Base-by-base conservation (phyloP, 2,329 filamentous ascomycete species). In the Monilinia laxa region DNA sequence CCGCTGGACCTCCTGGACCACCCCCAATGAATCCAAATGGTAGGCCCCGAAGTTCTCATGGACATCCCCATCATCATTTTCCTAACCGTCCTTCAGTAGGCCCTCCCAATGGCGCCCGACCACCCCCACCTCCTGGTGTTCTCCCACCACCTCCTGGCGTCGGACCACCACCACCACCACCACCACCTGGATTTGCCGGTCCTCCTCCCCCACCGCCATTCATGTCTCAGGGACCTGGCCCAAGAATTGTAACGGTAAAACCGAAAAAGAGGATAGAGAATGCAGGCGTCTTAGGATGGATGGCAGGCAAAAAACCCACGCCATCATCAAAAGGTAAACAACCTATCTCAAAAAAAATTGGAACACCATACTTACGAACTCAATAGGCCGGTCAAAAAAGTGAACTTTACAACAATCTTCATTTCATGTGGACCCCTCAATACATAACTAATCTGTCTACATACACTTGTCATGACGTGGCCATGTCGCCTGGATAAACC, bases 321-420 rank as follows among this genome's bases (percentile, higher is more conserved):
- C 63, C 72, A 67, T 73, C 73, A 68, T 72, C 71, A 69, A 75
- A 74, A 72, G 70, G 74, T 72, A 68, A 55, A 25, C 14, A 70
- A 35, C 28, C 20, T 53, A 57, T 45, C 54, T 23, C 28, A n/a
- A n/a, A n/a, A n/a, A n/a, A n/a, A n/a, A n/a, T n/a, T 28, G 28
- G 28, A 35, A 49, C 2, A 38, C 25, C 40, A 40, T n/a, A 53
- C 69, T 69, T 25, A 69, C 55, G 40, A 47, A 49, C 38, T 35
- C 16, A 47, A 75, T 72, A 73, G 68, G 68, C 65, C 73, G 74
- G 71, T 60, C 64, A 18, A 75, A 74, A 74, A 72, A 69, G 68
- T 74, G 69, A 74, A 70, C 63, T 58, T 25, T 35, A 56, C 35
- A 64, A 70, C 53, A 63, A 66, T 63, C 72, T 68, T 69, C 51